phyloP scores from a whole-genome alignment of 345 rosid genomes.

The Populus alba region DNA sequence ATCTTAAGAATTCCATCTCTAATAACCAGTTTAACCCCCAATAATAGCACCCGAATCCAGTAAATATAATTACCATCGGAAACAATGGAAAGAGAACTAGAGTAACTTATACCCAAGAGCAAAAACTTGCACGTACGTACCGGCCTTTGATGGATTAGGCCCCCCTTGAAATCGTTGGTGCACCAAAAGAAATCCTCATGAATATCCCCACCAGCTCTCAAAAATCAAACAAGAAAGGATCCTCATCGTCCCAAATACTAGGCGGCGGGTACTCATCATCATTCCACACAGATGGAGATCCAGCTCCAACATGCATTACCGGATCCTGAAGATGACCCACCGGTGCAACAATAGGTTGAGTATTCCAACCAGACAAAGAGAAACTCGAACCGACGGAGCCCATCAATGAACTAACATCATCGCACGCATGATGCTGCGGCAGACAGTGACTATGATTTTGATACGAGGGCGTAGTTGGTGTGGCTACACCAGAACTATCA shows the following conservation, averaged over 20 bases:
- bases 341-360: constrained; percentile 40
- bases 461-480: constrained; percentile 23
- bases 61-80: neutral
- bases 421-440: neutral
- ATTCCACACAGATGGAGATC: constrained; percentile 55
- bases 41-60: neutral
- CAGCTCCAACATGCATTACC: constrained; percentile 37
- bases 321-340: constrained; percentile 37
- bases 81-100: neutral
- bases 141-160: neutral
- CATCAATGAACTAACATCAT: constrained; percentile 25
- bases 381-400: constrained; percentile 50
- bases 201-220: constrained; percentile 20
- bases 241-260: constrained; percentile 59
- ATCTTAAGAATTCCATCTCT: neutral
- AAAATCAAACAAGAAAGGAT: constrained; percentile 56
- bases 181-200: neutral
- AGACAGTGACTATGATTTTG: constrained; percentile 16
- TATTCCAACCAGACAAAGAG: constrained; percentile 26
- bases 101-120: neutral
- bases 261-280: constrained; percentile 57
- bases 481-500: neutral
- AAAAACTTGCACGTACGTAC: neutral
- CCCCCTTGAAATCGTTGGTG: neutral
- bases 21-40: neutral